Conservation (phyloP, 345 rosid genomes). For the Arabis alpina region DNA sequence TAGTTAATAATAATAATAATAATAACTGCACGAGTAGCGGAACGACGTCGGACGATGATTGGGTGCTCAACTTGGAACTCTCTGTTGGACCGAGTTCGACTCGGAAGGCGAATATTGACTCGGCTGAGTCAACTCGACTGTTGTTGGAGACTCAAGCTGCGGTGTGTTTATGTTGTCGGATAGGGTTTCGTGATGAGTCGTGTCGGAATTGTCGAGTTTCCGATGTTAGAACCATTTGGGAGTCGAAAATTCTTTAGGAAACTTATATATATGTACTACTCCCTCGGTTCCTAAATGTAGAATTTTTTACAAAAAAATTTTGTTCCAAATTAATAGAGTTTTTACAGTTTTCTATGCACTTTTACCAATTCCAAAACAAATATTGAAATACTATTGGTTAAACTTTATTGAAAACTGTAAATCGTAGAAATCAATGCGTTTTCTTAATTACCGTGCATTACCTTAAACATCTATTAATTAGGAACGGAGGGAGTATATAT, state of each 20-base stretch:
- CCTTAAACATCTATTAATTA: too few species aligned
- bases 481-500: too few species aligned
- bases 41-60: constrained; percentile 40
- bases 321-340: too few species aligned
- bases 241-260: constrained; percentile 34
- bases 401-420: too few species aligned
- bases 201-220: constrained; percentile 42
- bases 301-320: too few species aligned
- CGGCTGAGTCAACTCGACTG: constrained; percentile 35
- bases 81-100: constrained; percentile 43
- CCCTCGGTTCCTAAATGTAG: too few species aligned
- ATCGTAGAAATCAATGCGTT: too few species aligned
- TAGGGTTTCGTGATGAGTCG: constrained; percentile 40
- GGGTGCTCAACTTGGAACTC: constrained; percentile 37
- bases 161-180: constrained; percentile 46
- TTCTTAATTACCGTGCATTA: too few species aligned
- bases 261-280: neutral
- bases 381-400: too few species aligned
- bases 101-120: constrained; percentile 19
- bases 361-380: too few species aligned
- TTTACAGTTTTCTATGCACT: too few species aligned
- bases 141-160: constrained; percentile 10
- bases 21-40: constrained; percentile 37
- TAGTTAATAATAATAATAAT: neutral
- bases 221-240: constrained; percentile 38